These are phyloP conservation scores for Cryomyces minteri DNA, from an alignment of 495 filamentous ascomycete species.

Conservation along the genomic window DNA sequence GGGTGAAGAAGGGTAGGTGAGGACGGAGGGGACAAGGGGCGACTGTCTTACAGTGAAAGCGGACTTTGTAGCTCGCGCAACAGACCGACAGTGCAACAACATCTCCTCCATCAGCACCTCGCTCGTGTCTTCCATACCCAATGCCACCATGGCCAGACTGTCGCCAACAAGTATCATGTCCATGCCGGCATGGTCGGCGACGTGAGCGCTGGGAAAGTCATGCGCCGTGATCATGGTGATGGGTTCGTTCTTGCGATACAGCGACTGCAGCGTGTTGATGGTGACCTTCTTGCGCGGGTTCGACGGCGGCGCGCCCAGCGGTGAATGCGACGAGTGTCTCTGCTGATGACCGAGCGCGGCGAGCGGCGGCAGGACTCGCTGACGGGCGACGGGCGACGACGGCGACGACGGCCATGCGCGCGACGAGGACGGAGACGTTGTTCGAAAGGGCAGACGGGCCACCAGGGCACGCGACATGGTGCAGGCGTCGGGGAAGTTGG, in stretches of 20 bases:
- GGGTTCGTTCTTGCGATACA: slow-evolving; percentile 69
- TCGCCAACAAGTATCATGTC: slow-evolving; percentile 91
- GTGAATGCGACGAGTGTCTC: slow-evolving; percentile 68
- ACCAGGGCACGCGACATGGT: too few species aligned
- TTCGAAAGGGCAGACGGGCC: too few species aligned
- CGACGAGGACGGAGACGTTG: too few species aligned
- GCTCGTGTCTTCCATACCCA: slow-evolving; percentile 91
- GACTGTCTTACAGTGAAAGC: slow-evolving; percentile 58
- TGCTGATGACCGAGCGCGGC: slow-evolving; percentile 5
- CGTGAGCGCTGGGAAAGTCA: slow-evolving; percentile 84
- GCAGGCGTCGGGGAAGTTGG: too few species aligned
- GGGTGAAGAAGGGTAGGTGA: neutral
- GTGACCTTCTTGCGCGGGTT: slow-evolving; percentile 67
- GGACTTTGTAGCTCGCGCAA: slow-evolving; percentile 59
- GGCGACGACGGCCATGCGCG: neutral
- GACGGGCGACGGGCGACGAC: neutral
- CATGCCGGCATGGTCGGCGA: slow-evolving; percentile 82
- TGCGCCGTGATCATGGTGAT: slow-evolving; percentile 95
- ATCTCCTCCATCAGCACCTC: slow-evolving; percentile 83
- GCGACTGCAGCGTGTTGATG: slow-evolving; percentile 48
- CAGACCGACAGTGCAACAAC: slow-evolving; percentile 85
- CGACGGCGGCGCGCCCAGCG: slow-evolving; percentile 41
- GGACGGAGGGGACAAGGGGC: neutral
- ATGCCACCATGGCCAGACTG: slow-evolving; percentile 92
- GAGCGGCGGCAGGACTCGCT: neutral